Percentiles rank a stretch among this genome's conserved stretches.
Conservation (phyloP, 208 protist species). For the Leishmania major region DNA sequence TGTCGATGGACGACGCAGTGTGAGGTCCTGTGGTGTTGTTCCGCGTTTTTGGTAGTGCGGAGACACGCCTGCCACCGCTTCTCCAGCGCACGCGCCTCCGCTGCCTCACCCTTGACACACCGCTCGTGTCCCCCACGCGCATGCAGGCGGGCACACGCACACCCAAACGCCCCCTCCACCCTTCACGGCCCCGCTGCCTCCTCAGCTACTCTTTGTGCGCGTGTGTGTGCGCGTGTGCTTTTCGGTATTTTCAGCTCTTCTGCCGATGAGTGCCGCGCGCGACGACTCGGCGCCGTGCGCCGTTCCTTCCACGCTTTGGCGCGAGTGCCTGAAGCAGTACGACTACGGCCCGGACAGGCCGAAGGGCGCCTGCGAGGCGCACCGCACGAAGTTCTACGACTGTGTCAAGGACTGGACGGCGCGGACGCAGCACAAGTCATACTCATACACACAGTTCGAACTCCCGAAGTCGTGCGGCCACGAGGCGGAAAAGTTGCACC, state of each 20-base stretch:
- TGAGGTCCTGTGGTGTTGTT: not conserved
- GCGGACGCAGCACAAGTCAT: constrained; percentile 41
- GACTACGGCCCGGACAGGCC: constrained; percentile 83
- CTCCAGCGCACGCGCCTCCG: not conserved
- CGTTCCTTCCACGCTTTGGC: constrained; percentile 74
- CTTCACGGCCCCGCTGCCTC: not conserved
- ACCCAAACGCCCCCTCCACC: not conserved
- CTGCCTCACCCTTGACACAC: not conserved
- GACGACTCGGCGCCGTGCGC: constrained; percentile 61
- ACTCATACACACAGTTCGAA: constrained; percentile 73
- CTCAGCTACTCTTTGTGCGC: not conserved
- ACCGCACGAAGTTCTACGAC: constrained; percentile 72
- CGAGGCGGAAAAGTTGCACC: constrained; percentile 81
- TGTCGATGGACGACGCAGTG: not conserved
- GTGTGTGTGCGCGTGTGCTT: not conserved
- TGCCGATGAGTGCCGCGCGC: not conserved
- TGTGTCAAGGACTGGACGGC: constrained; percentile 80
- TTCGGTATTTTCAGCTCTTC: not conserved
- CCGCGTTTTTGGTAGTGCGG: not conserved
- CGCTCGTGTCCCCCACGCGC: not conserved
- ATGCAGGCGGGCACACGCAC: not conserved
- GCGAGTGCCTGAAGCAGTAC: constrained; percentile 84
- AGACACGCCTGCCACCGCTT: not conserved
- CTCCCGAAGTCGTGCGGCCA: constrained; percentile 49
- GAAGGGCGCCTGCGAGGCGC: constrained; percentile 68